Evolutionary conservation across 805 yeast species (phyloP), one percentile per base, ranked within the genome.

Genomic region (Saturnispora gosingensis): DNA sequence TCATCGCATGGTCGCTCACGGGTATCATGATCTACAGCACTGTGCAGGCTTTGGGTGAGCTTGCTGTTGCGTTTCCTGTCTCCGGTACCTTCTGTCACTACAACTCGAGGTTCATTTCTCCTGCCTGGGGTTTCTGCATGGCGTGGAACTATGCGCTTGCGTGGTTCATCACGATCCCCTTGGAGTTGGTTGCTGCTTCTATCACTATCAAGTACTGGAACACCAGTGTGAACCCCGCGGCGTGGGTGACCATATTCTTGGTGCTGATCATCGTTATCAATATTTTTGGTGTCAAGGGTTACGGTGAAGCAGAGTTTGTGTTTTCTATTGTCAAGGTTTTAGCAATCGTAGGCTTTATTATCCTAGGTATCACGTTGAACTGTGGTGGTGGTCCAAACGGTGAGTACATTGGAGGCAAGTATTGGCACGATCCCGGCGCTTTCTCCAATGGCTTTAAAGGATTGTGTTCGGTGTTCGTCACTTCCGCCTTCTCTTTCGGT

Each of bases 251-350:
- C 0, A 72, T 79, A 32, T 80, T 80, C 56, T 80, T 72, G 59
- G 69, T 70, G 2, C 58, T 75, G 27, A 72, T 81, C 51, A 62
- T 77, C 34, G 53, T 63, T 43, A 74, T 80, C 51, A 80, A 80
- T 64, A 62, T 80, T 50, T 73, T 77, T 53, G 85, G 85, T 55
- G 80, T 80, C 22, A 70, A 69, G 57, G 84, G 84, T 48, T 81
- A 80, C 60, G 85, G 84, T 64, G 86, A 81, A 66, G 79, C 80
- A 18, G 86, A 81, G 61, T 79, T 75, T 57, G 60, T 76, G 38
- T 74, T 81, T 58, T 76, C 81, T 49, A 44, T 70, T 15, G 68
- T 75, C 54, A 81, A 81, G 62, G 74, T 78, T n/a, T 44, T 69
- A 13, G 80, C 83, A 64, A 72, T 81, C 49, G 51, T 72, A 36